A percentile compares a stretch with the other conserved stretches of the same genome.
Evolutionary conservation across 441 rosid species (phyloP).

Genomic region (Oxalis stricta): DNA sequence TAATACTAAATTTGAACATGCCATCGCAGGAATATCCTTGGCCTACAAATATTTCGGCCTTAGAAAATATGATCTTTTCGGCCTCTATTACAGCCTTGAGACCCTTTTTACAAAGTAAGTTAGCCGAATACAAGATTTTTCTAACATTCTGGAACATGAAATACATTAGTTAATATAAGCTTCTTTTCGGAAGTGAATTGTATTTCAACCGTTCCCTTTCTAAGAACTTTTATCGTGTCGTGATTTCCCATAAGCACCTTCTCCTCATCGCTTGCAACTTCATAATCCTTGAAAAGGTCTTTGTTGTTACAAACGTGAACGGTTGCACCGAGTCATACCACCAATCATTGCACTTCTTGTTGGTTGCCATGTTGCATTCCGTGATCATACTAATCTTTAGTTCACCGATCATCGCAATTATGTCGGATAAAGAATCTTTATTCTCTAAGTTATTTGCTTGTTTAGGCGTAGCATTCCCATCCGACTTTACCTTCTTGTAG

Average conservation of each 20-base stretch:
- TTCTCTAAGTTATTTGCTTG: not conserved
- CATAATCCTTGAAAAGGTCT: not conserved
- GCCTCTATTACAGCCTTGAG: not conserved
- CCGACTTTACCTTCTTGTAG: not conserved
- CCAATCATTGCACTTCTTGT: not conserved
- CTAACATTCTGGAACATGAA: not conserved
- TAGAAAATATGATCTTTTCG: not conserved
- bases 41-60: not conserved
- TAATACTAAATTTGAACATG: not conserved
- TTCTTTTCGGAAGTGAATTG: not conserved
- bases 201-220: not conserved
- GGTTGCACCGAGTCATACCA: not conserved
- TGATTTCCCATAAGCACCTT: not conserved
- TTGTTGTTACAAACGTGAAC: not conserved
- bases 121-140: not conserved
- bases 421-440: too few species aligned
- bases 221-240: not conserved
- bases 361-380: not conserved
- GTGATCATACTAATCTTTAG: not conserved
- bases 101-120: not conserved
- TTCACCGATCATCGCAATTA: too few species aligned
- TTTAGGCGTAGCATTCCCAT: not conserved
- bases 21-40: not conserved
- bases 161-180: not conserved
- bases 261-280: not conserved